Evolutionary conservation across 305 asterid species (phyloP), one percentile per base, ranked within the genome.

Genomic region (Fraxinus platypoda): DNA sequence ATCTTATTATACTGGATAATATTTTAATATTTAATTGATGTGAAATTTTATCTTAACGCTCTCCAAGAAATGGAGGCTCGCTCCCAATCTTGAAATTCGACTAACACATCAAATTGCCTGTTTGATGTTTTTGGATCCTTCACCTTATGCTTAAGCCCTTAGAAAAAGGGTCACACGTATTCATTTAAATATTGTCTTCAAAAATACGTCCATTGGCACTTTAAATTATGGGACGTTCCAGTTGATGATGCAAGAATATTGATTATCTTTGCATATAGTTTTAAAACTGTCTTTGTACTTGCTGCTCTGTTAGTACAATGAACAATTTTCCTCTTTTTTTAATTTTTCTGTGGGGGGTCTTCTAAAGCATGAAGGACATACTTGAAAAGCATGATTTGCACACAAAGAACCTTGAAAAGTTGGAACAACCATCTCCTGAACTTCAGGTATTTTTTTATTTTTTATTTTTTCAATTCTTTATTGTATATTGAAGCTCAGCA

Each of bases 401-500:
- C 80, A 83, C 94, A 2, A 93, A 92, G 88, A 94, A 95, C 81
- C 90, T 94, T 31, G 83, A 86, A 34, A 93, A 90, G 86, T 6
- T 91, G 88, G 98, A 90, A 6, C 95, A 91, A 54, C 98, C 97
- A 62, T 95, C 97, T 12, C 93, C 91, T 79, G 94, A 93, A 81
- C 89, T 93, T 73, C 97, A 91, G 93, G 97, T 90, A 78, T 1
- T 76, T 7, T 8, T 11, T 49, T 49, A 0, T 17, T 4, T 15
- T 3, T 4, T 46, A 3, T 4, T 15, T 3, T 4, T 46, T 13
- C 3, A 2, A 46, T 46, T 46, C 6, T 46, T 46, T 46, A 46
- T 43, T 43, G 54, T 12, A 43, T 46, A 15, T 46, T 15, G 57
- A 46, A 46, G 19, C 57, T 46, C 19, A 46, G 57, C 57, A 49